Evolutionary conservation across 129 eudicot species (phyloP), one percentile per base, ranked within the genome.

Genomic region (Heracleum sosnowskyi): DNA sequence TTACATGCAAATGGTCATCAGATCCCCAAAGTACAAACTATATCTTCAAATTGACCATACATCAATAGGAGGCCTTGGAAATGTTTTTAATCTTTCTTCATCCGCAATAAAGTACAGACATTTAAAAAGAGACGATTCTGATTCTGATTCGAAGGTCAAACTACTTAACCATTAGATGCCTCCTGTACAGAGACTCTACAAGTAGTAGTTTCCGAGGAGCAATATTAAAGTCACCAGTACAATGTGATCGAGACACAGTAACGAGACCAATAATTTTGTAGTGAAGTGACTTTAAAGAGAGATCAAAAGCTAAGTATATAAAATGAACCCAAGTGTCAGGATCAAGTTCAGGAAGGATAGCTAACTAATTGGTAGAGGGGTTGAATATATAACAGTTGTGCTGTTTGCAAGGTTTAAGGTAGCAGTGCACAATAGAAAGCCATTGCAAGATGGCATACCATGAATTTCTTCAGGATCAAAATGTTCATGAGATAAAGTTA

Each of bases 261-360:
- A 55, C 1, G 11, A 57, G 12, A n/a, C 16, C 11, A n/a, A 57
- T 57, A 57, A 57, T 29, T n/a, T n/a, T n/a, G 66, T n/a, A 57
- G 66, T 57, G 66, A 55, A 24, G 64, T 57, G 66, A 57, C 33
- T 57, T n/a, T 57, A 33, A 57, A 57, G 66, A n/a, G n/a, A n/a
- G 66, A 57, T 57, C 31, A 57, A 9, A n/a, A 57, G 11, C 11
- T 26, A 7, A 8, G 29, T 12, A 26, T 24, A 7, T 10, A 24
- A 24, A 26, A 55, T 10, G 57, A 49, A 49, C 0, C 57, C 8
- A 18, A 5, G 57, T 49, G 57, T 49, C 24, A 17, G 7, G 26
- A 57, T 3, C 33, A 11, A n/a, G 66, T 57, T 57, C 11, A 57
- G 33, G 33, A 57, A 57, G 66, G 66, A 7, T 57, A 12, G 11